Base-by-base conservation (phyloP, 352 stramenopile genomes). In the Phytophthora fragariae region DNA sequence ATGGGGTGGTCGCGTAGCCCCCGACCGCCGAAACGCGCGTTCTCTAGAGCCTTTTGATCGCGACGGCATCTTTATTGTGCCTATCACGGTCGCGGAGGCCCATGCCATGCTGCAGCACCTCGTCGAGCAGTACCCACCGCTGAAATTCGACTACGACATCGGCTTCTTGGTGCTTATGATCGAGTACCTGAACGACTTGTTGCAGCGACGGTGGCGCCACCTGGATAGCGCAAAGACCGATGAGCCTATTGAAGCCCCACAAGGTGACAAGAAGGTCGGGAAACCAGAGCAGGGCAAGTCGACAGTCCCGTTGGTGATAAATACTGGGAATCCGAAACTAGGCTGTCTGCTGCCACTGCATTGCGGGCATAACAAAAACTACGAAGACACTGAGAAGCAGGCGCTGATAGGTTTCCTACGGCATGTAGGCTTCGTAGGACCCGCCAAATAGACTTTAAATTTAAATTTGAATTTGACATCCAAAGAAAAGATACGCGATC, bases 331-430 rank as follows among this genome's bases (percentile, higher is more conserved):
- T 60, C 47, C 68, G 0, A 77, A 81, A 11, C 62, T 91, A 10
- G 90, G 89, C 5, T 82, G 69, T 7, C 73, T 97, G 12, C 71
- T 97, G 21, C 76, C 85, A 12, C 68, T 97, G 11, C 90, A 93
- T 55, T 97, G 90, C 47, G 90, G 89, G 8, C 90, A 97, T 65
- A 97, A 97, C 70, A 91, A 91, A 58, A 93, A 93, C 64, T 96
- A 92, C 47, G 80, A 84, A 41, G 87, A 95, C 21, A 62, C 63
- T 3, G 90, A 97, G 62, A 95, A 95, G 60, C 63, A 84, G 10
- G 82, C 83, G 50, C 73, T 97, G n/a, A 59, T 85, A 31, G 69
- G 67, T 5, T 93, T 94, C 52, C 63, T 94, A 31, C 75, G 66
- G 15, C 78, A 85, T 44, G 82, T 71, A 19, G 81, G 70, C 7